Base-by-base conservation (phyloP, 2,329 filamentous ascomycete species). In the Arthrobotrys sinensis region DNA sequence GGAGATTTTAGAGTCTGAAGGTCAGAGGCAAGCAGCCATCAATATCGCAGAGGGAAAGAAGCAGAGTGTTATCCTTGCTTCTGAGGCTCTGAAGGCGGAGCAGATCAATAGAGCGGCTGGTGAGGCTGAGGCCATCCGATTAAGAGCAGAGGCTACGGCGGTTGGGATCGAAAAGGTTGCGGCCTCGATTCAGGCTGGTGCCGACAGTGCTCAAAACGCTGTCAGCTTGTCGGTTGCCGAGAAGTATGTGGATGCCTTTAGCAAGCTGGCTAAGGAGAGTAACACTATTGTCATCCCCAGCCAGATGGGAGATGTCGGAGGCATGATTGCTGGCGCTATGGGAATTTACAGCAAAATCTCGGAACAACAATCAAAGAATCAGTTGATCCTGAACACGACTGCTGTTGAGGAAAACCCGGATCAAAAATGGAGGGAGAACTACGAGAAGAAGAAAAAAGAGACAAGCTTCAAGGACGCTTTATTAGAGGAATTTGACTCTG, bases 41-140 rank as follows among this genome's bases (percentile, higher is more conserved):
- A 99, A 99, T 85, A 97, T 99, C 81, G 96, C 96, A 70, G 96
- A 99, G 87, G 96, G 96, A 84, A 90, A 91, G 85, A 99, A 99
- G 87, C 96, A 98, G 88, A 94, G 91, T 81, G 95, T 97, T 21
- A 99, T 99, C 82, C 88, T 99, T 24, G 96, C 96, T 0, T 97
- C 94, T 7, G 96, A 99, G 86, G 96, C 96, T 14, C 83, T 97
- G 85, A 90, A 91, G 81, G 90, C 93, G 14, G 95, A 99, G 86
- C 90, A 96, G 84, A 96, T 99, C 87, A 99, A 99, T 86, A 89
- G 90, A 84, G 96, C 96, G 8, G 89, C 88, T 83, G 96, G 96
- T 89, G 96, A 99, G 86, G 92, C 96, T 8, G 93, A 98, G 85
- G 96, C 96, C 11, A 99, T 98, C 79, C 85, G 92, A 65, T 86